Percentiles rank a stretch among this genome's conserved stretches.
These are phyloP conservation scores for Fusarium heterosporum DNA, from an alignment of 2,329 filamentous ascomycete species.

Conservation along the genomic window DNA sequence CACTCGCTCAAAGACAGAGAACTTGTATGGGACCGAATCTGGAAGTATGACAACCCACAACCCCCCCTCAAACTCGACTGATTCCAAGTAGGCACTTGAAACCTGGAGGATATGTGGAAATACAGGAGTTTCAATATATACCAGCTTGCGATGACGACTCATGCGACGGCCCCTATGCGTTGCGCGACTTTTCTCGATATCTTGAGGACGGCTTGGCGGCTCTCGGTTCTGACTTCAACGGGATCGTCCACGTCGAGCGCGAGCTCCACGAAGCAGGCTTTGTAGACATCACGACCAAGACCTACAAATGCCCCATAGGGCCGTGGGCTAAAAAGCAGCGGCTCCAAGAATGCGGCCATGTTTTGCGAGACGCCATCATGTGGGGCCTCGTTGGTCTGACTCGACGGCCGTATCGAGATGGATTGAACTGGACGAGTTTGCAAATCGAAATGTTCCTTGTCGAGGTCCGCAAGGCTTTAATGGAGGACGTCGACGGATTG, in stretches of 20 bases:
- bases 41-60: slow-evolving; percentile 50
- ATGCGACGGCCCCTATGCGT: slow-evolving; percentile 58
- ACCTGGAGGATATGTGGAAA: slow-evolving; percentile 63
- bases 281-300: slow-evolving; percentile 53
- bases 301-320: slow-evolving; percentile 62
- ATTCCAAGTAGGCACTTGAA: slow-evolving; percentile 58
- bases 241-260: slow-evolving; percentile 51
- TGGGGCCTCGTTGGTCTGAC: slow-evolving; percentile 56
- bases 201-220: slow-evolving; percentile 55
- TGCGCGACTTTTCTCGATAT: slow-evolving; percentile 59
- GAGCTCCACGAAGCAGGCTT: slow-evolving; percentile 59
- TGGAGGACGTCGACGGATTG: slow-evolving; percentile 50
- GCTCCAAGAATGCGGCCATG: slow-evolving; percentile 59
- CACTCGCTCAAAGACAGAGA: slow-evolving; percentile 58
- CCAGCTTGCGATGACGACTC: slow-evolving; percentile 60
- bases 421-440: slow-evolving; percentile 55
- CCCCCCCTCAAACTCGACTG: not conserved
- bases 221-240: slow-evolving; percentile 58
- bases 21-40: slow-evolving; percentile 57
- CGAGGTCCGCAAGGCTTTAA: slow-evolving; percentile 56
- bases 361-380: slow-evolving; percentile 58
- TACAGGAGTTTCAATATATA: slow-evolving; percentile 60
- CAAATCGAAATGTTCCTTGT: slow-evolving; percentile 60
- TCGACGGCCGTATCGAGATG: slow-evolving; percentile 54
- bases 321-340: slow-evolving; percentile 59